A percentile compares a stretch with the other conserved stretches of the same genome.
Evolutionary conservation across 2,329 filamentous ascomycete species (phyloP).

Genomic region (Colletotrichum sp.): DNA sequence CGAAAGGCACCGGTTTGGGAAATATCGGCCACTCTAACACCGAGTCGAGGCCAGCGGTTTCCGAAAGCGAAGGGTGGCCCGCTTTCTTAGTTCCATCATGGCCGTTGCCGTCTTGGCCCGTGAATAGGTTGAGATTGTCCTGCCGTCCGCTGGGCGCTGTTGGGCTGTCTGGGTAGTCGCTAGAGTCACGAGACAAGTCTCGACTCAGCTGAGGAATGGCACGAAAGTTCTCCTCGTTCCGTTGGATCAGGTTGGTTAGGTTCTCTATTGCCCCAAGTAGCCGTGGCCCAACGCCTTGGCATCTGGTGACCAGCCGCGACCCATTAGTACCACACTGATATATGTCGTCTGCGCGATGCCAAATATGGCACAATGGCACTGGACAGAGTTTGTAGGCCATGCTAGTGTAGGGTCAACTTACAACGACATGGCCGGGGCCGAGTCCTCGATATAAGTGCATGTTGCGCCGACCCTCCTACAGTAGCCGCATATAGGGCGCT

Average conservation of each 20-base stretch:
- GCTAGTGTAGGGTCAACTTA: background rate
- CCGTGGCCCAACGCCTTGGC: slow-evolving; percentile 15
- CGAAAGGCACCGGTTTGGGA: slow-evolving; percentile 17
- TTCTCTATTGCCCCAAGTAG: slow-evolving; percentile 17
- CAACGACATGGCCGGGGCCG: slow-evolving; percentile 10
- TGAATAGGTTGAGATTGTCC: background rate
- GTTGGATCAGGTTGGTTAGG: slow-evolving; percentile 17
- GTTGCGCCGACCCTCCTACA: slow-evolving; percentile 35
- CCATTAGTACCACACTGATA: background rate
- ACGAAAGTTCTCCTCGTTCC: slow-evolving; percentile 18
- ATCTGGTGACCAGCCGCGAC: background rate
- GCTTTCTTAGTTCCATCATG: background rate
- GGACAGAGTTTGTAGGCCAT: background rate
- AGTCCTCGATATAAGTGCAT: slow-evolving; percentile 32
- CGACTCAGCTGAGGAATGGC: slow-evolving; percentile 18
- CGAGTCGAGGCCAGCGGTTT: slow-evolving; percentile 16
- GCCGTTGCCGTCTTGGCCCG: background rate
- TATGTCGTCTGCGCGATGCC: background rate
- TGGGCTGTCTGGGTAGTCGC: slow-evolving; percentile 17
- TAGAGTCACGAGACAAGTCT: slow-evolving; percentile 12
- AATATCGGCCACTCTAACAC: slow-evolving; percentile 19
- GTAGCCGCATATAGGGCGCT: slow-evolving; percentile 39
- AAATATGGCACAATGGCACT: background rate
- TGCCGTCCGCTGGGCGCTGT: background rate
- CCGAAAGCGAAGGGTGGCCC: background rate